Percentiles rank a stretch among this genome's conserved stretches.
phyloP scores from a whole-genome alignment of 257 asterid genomes.

The Solanum clarkiae region DNA sequence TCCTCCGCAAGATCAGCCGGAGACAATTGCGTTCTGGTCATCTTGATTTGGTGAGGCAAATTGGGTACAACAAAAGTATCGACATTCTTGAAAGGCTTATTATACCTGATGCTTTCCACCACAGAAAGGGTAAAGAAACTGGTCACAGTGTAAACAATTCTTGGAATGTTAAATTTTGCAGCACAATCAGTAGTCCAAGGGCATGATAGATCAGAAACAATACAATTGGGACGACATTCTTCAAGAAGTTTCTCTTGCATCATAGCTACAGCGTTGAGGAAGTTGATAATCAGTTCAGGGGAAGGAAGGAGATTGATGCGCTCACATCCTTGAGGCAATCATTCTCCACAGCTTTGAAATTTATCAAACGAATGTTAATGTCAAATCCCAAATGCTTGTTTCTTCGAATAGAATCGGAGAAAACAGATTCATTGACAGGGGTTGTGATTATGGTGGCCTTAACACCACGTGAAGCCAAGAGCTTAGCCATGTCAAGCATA shows the following conservation, averaged over 20 bases:
- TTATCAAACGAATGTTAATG: constrained; percentile 11
- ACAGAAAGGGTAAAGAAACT: constrained; percentile 19
- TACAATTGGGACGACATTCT: constrained; percentile 15
- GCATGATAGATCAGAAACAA: constrained; percentile 30
- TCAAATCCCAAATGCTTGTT: constrained; percentile 16
- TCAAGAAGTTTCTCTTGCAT: constrained; percentile 23
- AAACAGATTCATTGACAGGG: constrained; percentile 1
- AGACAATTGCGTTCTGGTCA: constrained; percentile 20
- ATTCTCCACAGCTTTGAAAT: constrained; percentile 26
- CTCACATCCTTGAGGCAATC: constrained; percentile 21
- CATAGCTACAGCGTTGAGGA: constrained; percentile 6
- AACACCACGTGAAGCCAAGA: constrained; percentile 33
- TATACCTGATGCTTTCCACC: constrained; percentile 4
- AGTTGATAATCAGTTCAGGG: not conserved
- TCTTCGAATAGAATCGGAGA: constrained; percentile 2
- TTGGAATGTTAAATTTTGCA: constrained; percentile 28
- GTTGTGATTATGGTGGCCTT: constrained; percentile 38
- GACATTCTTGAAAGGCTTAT: constrained; percentile 21
- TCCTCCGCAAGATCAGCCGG: not conserved
- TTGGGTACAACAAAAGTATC: constrained; percentile 27
- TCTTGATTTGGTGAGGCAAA: constrained; percentile 13
- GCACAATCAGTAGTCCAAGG: constrained; percentile 43
- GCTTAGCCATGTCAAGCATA: constrained; percentile 44
- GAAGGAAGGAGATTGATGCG: constrained; percentile 18
- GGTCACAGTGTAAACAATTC: constrained; percentile 31